These are phyloP conservation scores for Cercospora beticola DNA, from an alignment of 2,329 filamentous ascomycete species.

Conservation along the genomic window DNA sequence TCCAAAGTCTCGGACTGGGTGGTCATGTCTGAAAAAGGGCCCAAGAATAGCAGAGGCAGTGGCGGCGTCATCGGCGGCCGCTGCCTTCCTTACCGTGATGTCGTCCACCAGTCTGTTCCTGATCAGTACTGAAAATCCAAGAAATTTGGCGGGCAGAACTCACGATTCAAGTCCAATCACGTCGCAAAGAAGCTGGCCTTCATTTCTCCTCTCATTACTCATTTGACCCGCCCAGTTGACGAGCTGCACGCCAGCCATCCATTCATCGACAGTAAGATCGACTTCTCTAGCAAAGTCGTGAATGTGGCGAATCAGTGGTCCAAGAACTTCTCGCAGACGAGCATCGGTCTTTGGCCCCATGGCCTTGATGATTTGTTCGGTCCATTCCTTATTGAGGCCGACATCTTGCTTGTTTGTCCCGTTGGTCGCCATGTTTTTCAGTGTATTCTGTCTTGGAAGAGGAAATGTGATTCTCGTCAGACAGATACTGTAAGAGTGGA, in stretches of 20 bases:
- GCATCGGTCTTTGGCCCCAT: slow-evolving; percentile 39
- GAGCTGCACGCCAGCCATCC: slow-evolving; percentile 56
- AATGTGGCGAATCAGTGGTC: slow-evolving; percentile 54
- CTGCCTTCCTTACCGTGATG: slow-evolving; percentile 68
- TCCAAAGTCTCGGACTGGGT: slow-evolving; percentile 69
- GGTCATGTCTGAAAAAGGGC: slow-evolving; percentile 77
- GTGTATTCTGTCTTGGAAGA: not conserved
- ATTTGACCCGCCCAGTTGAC: slow-evolving; percentile 64
- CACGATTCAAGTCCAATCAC: slow-evolving; percentile 56
- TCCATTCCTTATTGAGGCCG: slow-evolving; percentile 28
- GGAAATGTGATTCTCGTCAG: not conserved
- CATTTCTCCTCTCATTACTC: slow-evolving; percentile 62
- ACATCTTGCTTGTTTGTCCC: slow-evolving; percentile 43
- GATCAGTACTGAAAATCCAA: slow-evolving; percentile 55
- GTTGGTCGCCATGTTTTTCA: slow-evolving; percentile 44
- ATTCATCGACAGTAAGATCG: slow-evolving; percentile 59
- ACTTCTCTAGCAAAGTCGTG: slow-evolving; percentile 61
- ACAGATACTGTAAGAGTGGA: not conserved
- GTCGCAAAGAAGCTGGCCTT: slow-evolving; percentile 61
- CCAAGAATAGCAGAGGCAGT: slow-evolving; percentile 80
- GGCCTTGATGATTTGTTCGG: slow-evolving; percentile 39
- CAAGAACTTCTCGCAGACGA: slow-evolving; percentile 44
- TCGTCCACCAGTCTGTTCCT: slow-evolving; percentile 64
- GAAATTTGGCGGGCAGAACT: slow-evolving; percentile 51
- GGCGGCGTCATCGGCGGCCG: slow-evolving; percentile 50